Conservation (phyloP, 805 yeast species). For the Danielia oregonensis region DNA sequence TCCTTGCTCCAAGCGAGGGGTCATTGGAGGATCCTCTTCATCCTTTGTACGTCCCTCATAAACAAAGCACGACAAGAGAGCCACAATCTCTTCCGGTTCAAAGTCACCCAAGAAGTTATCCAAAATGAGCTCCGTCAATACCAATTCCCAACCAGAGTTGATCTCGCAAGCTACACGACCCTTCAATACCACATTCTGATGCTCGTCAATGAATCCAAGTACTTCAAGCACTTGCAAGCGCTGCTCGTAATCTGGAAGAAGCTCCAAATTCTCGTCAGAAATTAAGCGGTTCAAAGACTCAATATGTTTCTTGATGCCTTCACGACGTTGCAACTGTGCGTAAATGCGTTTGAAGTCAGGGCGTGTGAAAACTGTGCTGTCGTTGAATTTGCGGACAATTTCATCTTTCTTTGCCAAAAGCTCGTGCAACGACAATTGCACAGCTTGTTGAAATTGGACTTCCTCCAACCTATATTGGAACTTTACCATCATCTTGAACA, state of each 20-base stretch:
- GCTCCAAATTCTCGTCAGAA: slow-evolving; percentile 83
- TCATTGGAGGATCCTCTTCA: slow-evolving; percentile 58
- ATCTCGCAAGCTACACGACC: slow-evolving; percentile 94
- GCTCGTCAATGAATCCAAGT: slow-evolving; percentile 76
- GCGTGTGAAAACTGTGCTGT: slow-evolving; percentile 28
- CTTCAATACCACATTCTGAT: slow-evolving; percentile 75
- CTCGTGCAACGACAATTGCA: slow-evolving; percentile 35
- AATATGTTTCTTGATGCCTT: slow-evolving; percentile 47
- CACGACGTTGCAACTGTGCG: slow-evolving; percentile 42
- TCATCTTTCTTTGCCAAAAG: slow-evolving; percentile 33
- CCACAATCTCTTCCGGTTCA: slow-evolving; percentile 96
- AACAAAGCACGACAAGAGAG: slow-evolving; percentile 84
- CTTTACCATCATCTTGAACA: slow-evolving; percentile 31
- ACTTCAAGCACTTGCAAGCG: slow-evolving; percentile 72
- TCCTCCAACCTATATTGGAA: slow-evolving; percentile 44
- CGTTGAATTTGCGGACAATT: slow-evolving; percentile 26
- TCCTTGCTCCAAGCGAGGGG: slow-evolving; percentile 80
- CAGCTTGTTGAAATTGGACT: slow-evolving; percentile 32
- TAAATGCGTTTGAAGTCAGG: slow-evolving; percentile 45
- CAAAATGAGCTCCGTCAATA: slow-evolving; percentile 81
- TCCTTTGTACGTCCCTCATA: slow-evolving; percentile 77
- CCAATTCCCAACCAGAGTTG: slow-evolving; percentile 87
- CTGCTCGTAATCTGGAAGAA: slow-evolving; percentile 91
- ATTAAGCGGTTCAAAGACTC: slow-evolving; percentile 55
- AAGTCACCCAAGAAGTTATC: slow-evolving; percentile 91